Evolutionary conservation across 306 rosid genomes (phyloP), one percentile per base, ranked within the genome.

Genomic region (Psophocarpus tetragonolobus): DNA sequence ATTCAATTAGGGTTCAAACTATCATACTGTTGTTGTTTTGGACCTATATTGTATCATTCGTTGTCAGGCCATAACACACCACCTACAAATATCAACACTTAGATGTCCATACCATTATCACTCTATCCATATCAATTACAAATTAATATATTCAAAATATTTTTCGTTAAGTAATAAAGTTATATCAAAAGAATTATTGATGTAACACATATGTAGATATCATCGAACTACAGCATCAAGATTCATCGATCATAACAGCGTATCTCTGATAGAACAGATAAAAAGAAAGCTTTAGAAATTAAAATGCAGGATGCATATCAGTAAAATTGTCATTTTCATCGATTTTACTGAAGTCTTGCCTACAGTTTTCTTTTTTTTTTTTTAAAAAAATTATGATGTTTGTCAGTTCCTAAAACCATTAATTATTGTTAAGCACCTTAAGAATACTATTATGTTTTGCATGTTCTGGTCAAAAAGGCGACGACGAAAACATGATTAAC

Each of bases 381-480:
- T 18, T 15, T 39, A 3, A 18, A 18, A 51, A 18, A 18, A 9
- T 1, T 35, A 6, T 35, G 39, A 35, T n/a, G 39, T 35, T 35
- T 35, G 39, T 35, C 10, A 6, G 39, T 35, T 7, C 39, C 11
- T 38, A 38, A 38, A 38, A 38, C 44, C 12, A 50, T 9, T 50
- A 6, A 50, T 9, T 50, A 6, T 50, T 50, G 4, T 60, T 32
- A 30, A 8, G 12, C 24, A 61, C 13, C 24, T 33, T 32, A 15
- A 24, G 47, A 45, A 26, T 27, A 5, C 5, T 27, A 17, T 11
- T 47, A 45, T 75, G n/a, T 33, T 61, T 32, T 27, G n/a, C n/a
- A n/a, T n/a, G 61, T 30, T 65, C 6, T 17, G 65, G 51, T 65
- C 80, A 76, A 71, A 51, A 14, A 65, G 39, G 3, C 17, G 7